phyloP scores from a whole-genome alignment of 306 rosid genomes.

The Castanea sativa region DNA sequence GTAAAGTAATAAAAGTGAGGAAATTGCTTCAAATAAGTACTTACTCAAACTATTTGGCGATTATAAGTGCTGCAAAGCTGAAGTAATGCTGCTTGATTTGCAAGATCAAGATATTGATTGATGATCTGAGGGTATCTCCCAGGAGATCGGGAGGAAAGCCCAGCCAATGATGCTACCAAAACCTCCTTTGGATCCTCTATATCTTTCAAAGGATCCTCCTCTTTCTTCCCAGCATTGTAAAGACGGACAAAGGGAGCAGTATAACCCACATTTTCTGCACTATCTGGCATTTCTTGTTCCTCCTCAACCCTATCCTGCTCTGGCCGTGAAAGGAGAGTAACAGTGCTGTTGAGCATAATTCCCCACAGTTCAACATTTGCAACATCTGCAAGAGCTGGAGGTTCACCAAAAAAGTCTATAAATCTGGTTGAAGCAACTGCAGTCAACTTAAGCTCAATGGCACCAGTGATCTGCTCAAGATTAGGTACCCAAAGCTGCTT shows the following conservation, averaged over 20 bases:
- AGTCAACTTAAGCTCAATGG: constrained; percentile 75
- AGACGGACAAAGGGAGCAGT: constrained; percentile 83
- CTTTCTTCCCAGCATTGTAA: constrained; percentile 89
- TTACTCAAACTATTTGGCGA: constrained; percentile 61
- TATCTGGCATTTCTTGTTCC: constrained; percentile 88
- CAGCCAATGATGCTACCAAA: constrained; percentile 64
- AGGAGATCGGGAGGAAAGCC: constrained; percentile 60
- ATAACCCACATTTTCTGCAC: constrained; percentile 82
- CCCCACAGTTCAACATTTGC: constrained; percentile 78
- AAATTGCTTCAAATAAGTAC: constrained; percentile 20
- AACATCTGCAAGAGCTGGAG: constrained; percentile 64
- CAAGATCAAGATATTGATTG: constrained; percentile 60
- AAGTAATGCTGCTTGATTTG: constrained; percentile 76
- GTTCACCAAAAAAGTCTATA: constrained; percentile 46
- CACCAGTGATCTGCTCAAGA: constrained; percentile 72
- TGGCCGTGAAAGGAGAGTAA: constrained; percentile 83
- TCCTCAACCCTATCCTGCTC: constrained; percentile 88
- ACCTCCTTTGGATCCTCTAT: constrained; percentile 54
- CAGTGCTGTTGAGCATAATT: constrained; percentile 82
- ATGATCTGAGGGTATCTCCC: constrained; percentile 72
- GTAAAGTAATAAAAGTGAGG: not conserved
- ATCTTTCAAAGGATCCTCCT: constrained; percentile 50
- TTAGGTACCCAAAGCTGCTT: constrained; percentile 85
- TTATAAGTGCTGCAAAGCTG: constrained; percentile 74
- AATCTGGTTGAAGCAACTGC: constrained; percentile 87